phyloP scores from a whole-genome alignment of 176 grass and related monocot genomes.

The Microstegium vimineum region DNA sequence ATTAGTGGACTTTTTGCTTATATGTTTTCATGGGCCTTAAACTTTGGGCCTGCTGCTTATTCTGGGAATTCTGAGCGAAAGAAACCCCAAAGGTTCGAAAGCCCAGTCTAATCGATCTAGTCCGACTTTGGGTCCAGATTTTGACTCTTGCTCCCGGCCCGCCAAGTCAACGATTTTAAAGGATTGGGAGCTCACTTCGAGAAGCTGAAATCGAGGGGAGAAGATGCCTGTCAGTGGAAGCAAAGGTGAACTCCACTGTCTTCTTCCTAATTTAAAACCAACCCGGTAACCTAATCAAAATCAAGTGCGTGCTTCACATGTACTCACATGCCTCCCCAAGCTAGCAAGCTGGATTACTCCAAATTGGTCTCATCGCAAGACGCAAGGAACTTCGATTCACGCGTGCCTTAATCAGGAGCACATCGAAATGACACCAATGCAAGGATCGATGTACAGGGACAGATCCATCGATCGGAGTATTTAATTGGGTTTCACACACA shows the following conservation, averaged over 20 bases:
- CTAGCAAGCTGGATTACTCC: background rate
- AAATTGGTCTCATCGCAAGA: background rate
- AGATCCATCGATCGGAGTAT: background rate
- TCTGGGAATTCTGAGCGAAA: too few relatives aligned
- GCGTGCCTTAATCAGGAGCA: conserved; percentile 10
- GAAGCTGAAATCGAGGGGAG: conserved; percentile 36
- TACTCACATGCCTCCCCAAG: conserved; percentile 20
- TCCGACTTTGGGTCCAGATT: background rate
- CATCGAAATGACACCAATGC: background rate
- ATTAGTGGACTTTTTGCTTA: too few relatives aligned
- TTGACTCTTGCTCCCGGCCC: background rate
- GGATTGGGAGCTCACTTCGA: background rate
- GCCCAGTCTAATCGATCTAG: background rate
- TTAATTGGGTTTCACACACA: background rate
- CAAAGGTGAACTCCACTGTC: conserved; percentile 31
- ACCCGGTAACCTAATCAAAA: conserved; percentile 16
- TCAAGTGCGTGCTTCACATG: conserved; percentile 36
- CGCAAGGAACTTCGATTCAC: background rate
- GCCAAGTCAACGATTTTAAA: conserved; percentile 26
- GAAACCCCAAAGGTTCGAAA: background rate
- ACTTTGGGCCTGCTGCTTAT: too few relatives aligned
- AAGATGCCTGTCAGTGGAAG: conserved; percentile 26
- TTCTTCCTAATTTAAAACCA: background rate
- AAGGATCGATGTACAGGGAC: background rate
- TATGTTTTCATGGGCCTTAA: too few relatives aligned